A percentile compares a stretch with the other conserved stretches of the same genome.
Conservation (phyloP, 2,329 filamentous ascomycete species). For the Fusarium veterinarium region DNA sequence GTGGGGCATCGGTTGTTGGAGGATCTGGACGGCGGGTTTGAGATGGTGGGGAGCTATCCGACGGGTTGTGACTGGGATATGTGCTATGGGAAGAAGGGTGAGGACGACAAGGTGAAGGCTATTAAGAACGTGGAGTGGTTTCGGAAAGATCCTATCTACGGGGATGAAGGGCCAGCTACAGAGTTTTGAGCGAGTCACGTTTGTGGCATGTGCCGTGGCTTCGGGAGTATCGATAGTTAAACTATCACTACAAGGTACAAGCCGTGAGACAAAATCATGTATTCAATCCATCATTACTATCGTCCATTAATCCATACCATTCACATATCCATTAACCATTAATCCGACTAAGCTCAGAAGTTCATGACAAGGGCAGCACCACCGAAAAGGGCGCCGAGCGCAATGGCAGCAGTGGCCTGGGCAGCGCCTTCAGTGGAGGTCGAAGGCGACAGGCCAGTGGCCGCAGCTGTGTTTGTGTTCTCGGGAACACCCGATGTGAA, state of each 20-base stretch:
- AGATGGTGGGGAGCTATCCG: slow-evolving; percentile 77
- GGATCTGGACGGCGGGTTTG: slow-evolving; percentile 65
- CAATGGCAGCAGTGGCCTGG: slow-evolving; percentile 41
- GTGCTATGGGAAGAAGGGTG: slow-evolving; percentile 72
- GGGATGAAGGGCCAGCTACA: slow-evolving; percentile 15
- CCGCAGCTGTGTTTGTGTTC: slow-evolving; percentile 13
- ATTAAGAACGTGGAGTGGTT: slow-evolving; percentile 29
- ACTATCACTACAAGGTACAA: not conserved
- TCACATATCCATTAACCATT: not conserved
- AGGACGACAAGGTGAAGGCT: slow-evolving; percentile 24
- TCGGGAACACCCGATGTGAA: slow-evolving; percentile 64
- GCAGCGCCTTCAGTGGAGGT: slow-evolving; percentile 36
- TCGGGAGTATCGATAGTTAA: not conserved
- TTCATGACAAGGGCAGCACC: slow-evolving; percentile 41
- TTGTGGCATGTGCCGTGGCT: not conserved
- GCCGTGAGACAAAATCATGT: not conserved
- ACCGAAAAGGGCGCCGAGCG: slow-evolving; percentile 40
- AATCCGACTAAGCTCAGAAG: not conserved
- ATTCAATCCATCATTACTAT: slow-evolving; percentile 5
- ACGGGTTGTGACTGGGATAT: slow-evolving; percentile 72
- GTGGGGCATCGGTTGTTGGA: slow-evolving; percentile 72
- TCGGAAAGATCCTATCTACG: slow-evolving; percentile 34
- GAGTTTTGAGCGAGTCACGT: not conserved
- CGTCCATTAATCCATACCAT: slow-evolving; percentile 4
- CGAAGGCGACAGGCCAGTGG: slow-evolving; percentile 29